Evolutionary conservation across 805 yeast species (phyloP).

Genomic region (Kregervanrija delftensis): DNA sequence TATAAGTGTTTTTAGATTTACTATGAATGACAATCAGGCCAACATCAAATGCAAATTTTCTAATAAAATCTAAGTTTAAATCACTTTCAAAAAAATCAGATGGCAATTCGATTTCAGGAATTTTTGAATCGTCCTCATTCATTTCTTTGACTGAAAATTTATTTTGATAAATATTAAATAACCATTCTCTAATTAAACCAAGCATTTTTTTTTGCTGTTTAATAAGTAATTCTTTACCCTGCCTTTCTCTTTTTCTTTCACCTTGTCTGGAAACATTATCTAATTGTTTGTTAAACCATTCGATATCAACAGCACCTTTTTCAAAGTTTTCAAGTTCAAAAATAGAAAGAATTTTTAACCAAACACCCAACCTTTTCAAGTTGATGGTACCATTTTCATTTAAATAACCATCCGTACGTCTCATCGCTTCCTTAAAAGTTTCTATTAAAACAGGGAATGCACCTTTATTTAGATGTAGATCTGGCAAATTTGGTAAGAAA

Average conservation of each 20-base stretch:
- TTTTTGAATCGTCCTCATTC: conserved; percentile 31
- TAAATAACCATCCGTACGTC: conserved; percentile 72
- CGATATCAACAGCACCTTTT: conserved; percentile 73
- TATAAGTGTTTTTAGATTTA: conserved; percentile 45
- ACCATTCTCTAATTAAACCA: conserved; percentile 48
- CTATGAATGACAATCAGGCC: conserved; percentile 65
- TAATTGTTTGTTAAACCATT: conserved; percentile 84
- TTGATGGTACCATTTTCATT: conserved; percentile 80
- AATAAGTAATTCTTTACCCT: conserved; percentile 56
- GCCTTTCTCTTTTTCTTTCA: conserved; percentile 56
- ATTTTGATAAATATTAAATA: conserved; percentile 22
- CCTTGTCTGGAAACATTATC: conserved; percentile 73
- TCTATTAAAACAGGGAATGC: conserved; percentile 90
- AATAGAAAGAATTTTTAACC: conserved; percentile 69
- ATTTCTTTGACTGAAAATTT: conserved; percentile 28
- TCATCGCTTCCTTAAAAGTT: conserved; percentile 77
- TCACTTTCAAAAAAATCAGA: conserved; percentile 37
- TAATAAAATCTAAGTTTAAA: conserved; percentile 52
- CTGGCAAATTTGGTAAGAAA: conserved; percentile 94
- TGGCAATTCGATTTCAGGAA: conserved; percentile 43
- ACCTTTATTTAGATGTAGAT: conserved; percentile 86
- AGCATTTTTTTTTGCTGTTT: conserved; percentile 74
- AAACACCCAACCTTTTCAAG: conserved; percentile 58
- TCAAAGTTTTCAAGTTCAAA: conserved; percentile 88
- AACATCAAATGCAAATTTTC: conserved; percentile 56